phyloP scores from a whole-genome alignment of 2,329 filamentous ascomycete genomes.

The Fusarium siculi region DNA sequence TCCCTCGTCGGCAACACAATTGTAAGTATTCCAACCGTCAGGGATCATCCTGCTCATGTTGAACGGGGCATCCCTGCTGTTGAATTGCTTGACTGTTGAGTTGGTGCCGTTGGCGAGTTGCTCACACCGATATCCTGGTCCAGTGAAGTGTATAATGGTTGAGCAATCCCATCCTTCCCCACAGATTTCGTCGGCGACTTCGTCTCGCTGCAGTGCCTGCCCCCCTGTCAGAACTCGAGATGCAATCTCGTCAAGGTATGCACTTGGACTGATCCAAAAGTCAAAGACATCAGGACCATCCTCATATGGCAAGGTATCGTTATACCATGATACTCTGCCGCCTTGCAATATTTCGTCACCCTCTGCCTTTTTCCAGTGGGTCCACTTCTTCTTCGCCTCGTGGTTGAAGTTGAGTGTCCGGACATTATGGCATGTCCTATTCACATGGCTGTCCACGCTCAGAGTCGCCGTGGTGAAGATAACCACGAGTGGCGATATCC shows the following conservation, averaged over 20 bases:
- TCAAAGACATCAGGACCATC: constrained; percentile 15
- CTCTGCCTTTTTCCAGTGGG: background rate
- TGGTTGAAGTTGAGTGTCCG: constrained; percentile 31
- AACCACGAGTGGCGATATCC: constrained; percentile 22
- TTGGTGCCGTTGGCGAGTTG: constrained; percentile 1
- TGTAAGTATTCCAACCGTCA: constrained; percentile 16
- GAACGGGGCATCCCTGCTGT: constrained; percentile 5
- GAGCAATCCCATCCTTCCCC: constrained; percentile 29
- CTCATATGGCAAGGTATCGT: background rate
- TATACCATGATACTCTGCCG: constrained; percentile 16
- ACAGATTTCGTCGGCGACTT: constrained; percentile 16
- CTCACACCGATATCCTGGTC: constrained; percentile 27
- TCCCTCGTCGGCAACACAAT: constrained; percentile 7
- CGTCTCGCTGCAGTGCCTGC: constrained; percentile 9
- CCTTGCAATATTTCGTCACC: constrained; percentile 5
- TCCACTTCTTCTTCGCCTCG: constrained; percentile 1
- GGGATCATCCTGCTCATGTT: constrained; percentile 25
- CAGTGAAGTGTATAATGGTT: constrained; percentile 22
- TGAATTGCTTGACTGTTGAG: background rate
- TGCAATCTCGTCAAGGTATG: constrained; percentile 8
- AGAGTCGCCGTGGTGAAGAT: constrained; percentile 35
- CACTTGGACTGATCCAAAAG: constrained; percentile 22
- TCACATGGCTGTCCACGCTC: background rate
- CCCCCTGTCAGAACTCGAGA: constrained; percentile 19
- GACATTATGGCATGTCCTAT: constrained; percentile 3